These are phyloP conservation scores for Daldinia sp. DNA, from an alignment of 2,329 filamentous ascomycete genomes.

Conservation along the genomic window DNA sequence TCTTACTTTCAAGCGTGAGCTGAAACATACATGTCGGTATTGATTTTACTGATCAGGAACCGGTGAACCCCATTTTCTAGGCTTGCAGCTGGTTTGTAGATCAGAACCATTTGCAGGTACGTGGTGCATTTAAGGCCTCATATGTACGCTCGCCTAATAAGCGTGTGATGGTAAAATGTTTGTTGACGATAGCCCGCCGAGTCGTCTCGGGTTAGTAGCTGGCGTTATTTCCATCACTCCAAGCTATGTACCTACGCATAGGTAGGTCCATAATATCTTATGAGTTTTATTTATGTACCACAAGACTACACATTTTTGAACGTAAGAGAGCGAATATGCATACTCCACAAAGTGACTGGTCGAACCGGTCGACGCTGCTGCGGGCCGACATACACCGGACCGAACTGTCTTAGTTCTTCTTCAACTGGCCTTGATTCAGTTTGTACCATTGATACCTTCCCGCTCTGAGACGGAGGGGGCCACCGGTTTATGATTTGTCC, in stretches of 20 bases:
- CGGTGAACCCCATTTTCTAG: constrained; percentile 20
- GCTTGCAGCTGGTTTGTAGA: constrained; percentile 6
- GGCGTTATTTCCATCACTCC: not conserved
- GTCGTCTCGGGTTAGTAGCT: not conserved
- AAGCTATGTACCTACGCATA: not conserved
- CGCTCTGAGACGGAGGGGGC: not conserved
- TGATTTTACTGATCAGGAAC: constrained; percentile 5
- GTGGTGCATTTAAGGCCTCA: not conserved
- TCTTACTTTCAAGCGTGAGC: not conserved
- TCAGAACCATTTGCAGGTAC: constrained; percentile 4
- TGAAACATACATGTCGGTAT: constrained; percentile 31
- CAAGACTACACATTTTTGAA: not conserved
- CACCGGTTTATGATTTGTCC: not conserved
- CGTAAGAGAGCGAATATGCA: not conserved
- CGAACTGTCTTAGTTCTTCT: not conserved
- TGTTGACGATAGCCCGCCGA: not conserved
- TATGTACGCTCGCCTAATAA: not conserved
- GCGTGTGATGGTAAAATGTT: not conserved
- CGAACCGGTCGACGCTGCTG: not conserved
- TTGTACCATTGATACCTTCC: constrained; percentile 8
- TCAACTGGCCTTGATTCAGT: not conserved
- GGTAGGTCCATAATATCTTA: not conserved
- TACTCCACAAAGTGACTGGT: too few relatives aligned
- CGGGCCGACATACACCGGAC: not conserved
- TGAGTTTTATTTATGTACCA: not conserved